Evolutionary conservation across 2,329 filamentous ascomycete genomes (phyloP).

Genomic region (Monosporascus sp.): DNA sequence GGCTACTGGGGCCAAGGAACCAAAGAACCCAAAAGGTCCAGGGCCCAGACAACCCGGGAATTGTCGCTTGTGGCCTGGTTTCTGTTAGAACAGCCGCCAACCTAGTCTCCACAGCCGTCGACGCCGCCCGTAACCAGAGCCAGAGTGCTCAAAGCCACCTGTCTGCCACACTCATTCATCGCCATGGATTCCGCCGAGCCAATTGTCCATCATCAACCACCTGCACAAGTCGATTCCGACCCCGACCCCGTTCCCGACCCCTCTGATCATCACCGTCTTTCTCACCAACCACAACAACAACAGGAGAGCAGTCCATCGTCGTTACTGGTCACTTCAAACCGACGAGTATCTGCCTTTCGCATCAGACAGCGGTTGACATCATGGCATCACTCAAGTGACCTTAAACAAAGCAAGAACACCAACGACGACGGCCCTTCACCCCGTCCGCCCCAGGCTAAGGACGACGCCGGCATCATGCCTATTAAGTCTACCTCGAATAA

Average conservation of each 20-base stretch:
- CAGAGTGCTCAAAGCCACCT: neutral
- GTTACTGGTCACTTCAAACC: constrained; percentile 6
- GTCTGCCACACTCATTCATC: constrained; percentile 14
- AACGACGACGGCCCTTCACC: constrained; percentile 9
- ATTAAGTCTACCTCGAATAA: constrained; percentile 49
- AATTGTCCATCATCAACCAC: constrained; percentile 8
- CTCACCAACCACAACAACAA: constrained; percentile 12
- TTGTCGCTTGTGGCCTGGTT: neutral
- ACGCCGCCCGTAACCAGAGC: too few species aligned
- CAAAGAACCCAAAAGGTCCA: neutral
- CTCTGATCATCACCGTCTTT: constrained; percentile 16
- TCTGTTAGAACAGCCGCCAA: too few species aligned
- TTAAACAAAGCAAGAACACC: constrained; percentile 14
- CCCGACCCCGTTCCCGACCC: constrained; percentile 10
- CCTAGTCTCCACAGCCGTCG: too few species aligned
- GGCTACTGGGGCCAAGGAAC: neutral
- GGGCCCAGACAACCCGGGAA: neutral
- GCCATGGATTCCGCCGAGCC: constrained; percentile 19
- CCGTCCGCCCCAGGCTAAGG: neutral
- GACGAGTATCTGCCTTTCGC: constrained; percentile 21
- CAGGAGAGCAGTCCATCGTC: neutral
- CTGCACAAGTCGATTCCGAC: constrained; percentile 9
- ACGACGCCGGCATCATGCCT: constrained; percentile 36
- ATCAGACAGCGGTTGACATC: constrained; percentile 28
- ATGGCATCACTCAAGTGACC: constrained; percentile 27